A percentile compares a stretch with the other conserved stretches of the same genome.
These are phyloP conservation scores for Scheffersomyces ergatensis DNA, from an alignment of 805 yeast genomes.

Conservation along the genomic window DNA sequence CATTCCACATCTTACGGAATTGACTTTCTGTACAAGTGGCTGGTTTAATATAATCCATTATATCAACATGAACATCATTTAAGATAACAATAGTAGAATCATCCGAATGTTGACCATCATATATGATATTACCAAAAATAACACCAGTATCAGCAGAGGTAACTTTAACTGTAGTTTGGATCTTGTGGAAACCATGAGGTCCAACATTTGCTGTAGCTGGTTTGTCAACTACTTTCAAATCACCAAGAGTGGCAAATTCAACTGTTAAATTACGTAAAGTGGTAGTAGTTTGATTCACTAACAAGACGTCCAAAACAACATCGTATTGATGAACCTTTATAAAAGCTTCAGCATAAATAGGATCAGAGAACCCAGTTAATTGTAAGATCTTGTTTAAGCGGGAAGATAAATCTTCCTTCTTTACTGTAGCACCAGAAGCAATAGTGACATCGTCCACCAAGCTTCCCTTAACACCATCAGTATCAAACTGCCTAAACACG, in stretches of 20 bases:
- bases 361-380: constrained; percentile 97
- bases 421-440: constrained; percentile 47
- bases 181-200: constrained; percentile 94
- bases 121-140: constrained; percentile 93
- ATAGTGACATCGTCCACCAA: constrained; percentile 56
- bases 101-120: constrained; percentile 92
- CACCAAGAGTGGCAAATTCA: constrained; percentile 95
- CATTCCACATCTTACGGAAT: constrained; percentile 98
- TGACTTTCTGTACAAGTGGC: constrained; percentile 84
- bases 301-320: constrained; percentile 86
- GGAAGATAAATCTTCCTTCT: constrained; percentile 63
- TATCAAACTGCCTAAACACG: constrained; percentile 73
- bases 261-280: constrained; percentile 89
- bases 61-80: constrained; percentile 92
- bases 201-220: constrained; percentile 89
- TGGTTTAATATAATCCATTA: constrained; percentile 96
- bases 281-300: constrained; percentile 90
- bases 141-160: constrained; percentile 98
- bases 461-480: constrained; percentile 24
- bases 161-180: constrained; percentile 87
- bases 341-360: constrained; percentile 96
- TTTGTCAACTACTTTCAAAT: constrained; percentile 88
- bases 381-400: constrained; percentile 86
- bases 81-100: constrained; percentile 87
- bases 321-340: constrained; percentile 96